Evolutionary conservation across 495 filamentous ascomycete genomes (phyloP).

Genomic region (Amniculicola lignicola): DNA sequence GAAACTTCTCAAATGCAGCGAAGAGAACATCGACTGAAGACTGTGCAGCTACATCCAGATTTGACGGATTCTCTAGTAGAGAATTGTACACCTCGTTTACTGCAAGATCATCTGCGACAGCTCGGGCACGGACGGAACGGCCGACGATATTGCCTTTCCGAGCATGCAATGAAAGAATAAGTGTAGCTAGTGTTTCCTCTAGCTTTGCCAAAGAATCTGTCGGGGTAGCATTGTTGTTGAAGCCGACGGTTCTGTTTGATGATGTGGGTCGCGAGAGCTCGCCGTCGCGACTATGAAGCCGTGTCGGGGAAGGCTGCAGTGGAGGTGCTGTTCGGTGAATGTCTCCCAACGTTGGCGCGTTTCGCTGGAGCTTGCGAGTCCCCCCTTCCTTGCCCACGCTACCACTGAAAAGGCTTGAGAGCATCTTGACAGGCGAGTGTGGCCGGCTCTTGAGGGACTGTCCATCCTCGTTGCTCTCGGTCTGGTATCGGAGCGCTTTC

Average conservation of each 20-base stretch:
- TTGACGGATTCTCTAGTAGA: constrained; percentile 74
- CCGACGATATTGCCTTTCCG: constrained; percentile 84
- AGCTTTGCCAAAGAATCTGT: constrained; percentile 62
- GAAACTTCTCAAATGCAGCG: constrained; percentile 89
- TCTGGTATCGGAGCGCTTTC: constrained; percentile 59
- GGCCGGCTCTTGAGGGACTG: constrained; percentile 61
- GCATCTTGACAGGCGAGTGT: constrained; percentile 82
- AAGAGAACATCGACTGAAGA: constrained; percentile 85
- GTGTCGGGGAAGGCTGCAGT: constrained; percentile 24
- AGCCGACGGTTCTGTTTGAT: constrained; percentile 27
- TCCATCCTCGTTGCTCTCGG: constrained; percentile 52
- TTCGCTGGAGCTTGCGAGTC: constrained; percentile 32
- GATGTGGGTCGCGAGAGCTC: constrained; percentile 33
- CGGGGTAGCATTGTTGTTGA: constrained; percentile 32
- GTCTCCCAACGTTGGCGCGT: constrained; percentile 35
- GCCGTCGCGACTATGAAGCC: constrained; percentile 34
- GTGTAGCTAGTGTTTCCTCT: constrained; percentile 83
- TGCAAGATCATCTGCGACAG: constrained; percentile 67
- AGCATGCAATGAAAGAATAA: constrained; percentile 75
- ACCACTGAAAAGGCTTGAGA: constrained; percentile 73
- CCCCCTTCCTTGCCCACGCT: constrained; percentile 35
- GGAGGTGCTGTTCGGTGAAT: constrained; percentile 39
- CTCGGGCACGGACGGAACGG: constrained; percentile 65
- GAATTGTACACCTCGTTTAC: constrained; percentile 92
- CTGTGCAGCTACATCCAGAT: constrained; percentile 68